Base-by-base conservation (phyloP, 768 basidiomycete genomes). In the Leccinum rimulosum region DNA sequence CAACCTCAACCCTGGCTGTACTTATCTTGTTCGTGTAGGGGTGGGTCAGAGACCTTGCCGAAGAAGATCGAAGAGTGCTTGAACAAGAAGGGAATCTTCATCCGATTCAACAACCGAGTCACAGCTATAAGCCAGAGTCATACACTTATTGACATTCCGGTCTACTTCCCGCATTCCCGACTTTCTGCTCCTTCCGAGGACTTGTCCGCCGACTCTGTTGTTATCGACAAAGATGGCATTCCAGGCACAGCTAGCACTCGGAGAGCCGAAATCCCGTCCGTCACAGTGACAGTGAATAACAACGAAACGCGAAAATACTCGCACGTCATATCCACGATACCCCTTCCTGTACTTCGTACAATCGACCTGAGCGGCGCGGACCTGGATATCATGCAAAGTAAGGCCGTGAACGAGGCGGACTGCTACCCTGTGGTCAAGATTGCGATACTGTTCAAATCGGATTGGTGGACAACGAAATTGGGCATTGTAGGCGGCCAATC, bases 401-500 rank as follows among this genome's bases (percentile, higher is more conserved):
- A 54, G 5, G 55, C 61, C 6, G 52, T 62, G 40, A 43, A 43
- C n/a, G n/a, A 43, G 40, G 51, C 14, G 2, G 7, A 4, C n/a
- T 50, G 33, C 6, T 25, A 17, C 62, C 45, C 14, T 3, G 2
- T 27, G 0, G 25, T 25, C 33, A 62, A 62, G 61, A 45, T 62
- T 4, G 55, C 52, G 38, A 53, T 54, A 30, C 48, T 62, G 19
- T 62, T 62, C 5, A 62, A 62, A 47, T 45, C 61, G 17, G 43
- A 62, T 10, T 62, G 61, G 61, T 62, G 61, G 61, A 62, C 55
- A 5, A 54, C 47, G 14, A 62, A 62, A 19, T 12, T 62, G 9
- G 55, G 60, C 1, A 62, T 62, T 5, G 31, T 62, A 1, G 60
- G 60, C 28, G 61, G 60, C 15, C 61, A 62, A 30, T 50, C 61